Base-by-base conservation (phyloP, 2,329 filamentous ascomycete genomes). In the Davidsoniella virescens region DNA sequence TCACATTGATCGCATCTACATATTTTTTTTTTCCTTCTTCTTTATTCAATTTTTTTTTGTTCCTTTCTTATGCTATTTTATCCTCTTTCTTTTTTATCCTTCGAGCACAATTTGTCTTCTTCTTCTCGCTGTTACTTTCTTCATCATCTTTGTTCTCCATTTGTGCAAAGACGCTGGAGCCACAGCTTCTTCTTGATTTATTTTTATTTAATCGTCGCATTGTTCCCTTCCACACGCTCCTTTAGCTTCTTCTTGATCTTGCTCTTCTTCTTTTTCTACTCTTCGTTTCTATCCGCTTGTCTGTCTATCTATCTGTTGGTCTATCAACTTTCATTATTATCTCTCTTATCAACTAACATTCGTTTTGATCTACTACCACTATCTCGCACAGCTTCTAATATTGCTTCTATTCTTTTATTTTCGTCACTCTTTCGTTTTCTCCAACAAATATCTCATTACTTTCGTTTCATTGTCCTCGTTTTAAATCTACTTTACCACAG, bases 231-330 rank as follows among this genome's bases (percentile, higher is more conserved):
- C 9, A 9, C 29, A 33, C 29, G 12, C 29, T 33, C 29, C 29
- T 33, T 33, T 33, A 33, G 29, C 29, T 33, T 44, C 1, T 33
- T 44, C 36, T 45, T 18, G 16, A 25, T 43, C n/a, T 17, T 44
- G 20, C 37, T 47, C 18, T 37, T 44, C 43, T 40, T 41, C 20
- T 49, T 52, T 47, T 50, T 36, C 9, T 37, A 26, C 16, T 47
- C 16, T 40, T 40, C 20, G 10, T 44, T 23, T 12, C n/a, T 18
- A 12, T 49, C n/a, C 12, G n/a, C 17, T 44, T 39, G 16, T 37
- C 37, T 12, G 25, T 37, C 26, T 37, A 25, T 25, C 9, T 33
- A 25, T 25, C 9, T 33, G 29, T 33, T 33, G 38, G 17, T 38
- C 39, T 18, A 23, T 42, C 37, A 16, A 23, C 25, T 26, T 43